Base-by-base conservation (phyloP, 2,329 filamentous ascomycete genomes). In the Talaromyces sp. region DNA sequence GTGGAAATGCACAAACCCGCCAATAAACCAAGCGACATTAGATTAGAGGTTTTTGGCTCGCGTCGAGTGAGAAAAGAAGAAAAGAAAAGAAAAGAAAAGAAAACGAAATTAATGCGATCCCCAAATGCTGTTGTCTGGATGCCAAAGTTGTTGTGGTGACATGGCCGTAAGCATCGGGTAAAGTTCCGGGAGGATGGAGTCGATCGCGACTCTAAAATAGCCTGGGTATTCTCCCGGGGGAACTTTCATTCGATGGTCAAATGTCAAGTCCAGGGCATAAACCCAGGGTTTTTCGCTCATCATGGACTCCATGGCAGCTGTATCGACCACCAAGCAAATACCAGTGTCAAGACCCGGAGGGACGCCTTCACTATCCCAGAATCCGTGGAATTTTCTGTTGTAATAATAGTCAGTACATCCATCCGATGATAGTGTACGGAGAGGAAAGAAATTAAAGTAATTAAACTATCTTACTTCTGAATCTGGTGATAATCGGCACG, bases 131-230 rank as follows among this genome's bases (percentile, higher is more conserved):
- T 27, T 27, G 9, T 27, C 24, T 27, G 24, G 9, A 27, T 4
- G 24, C 24, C 24, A 27, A 27, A 27, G 24, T 27, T 27, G 24
- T 27, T 27, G 24, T 9, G 43, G 43, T 35, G 43, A n/a, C 43
- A 46, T 46, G 5, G 43, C 43, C 17, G 43, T 46, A 22, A 46
- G 43, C n/a, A 46, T 46, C 2, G 43, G 43, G 19, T 46, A 46
- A 20, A 46, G 43, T n/a, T 46, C 43, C 19, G 43, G 29, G 27
- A 46, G 32, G 2, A 46, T 11, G 6, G 43, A 46, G 16, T 46
- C 29, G 24, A 35, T 29, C 10, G 43, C 43, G 32, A 46, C 43
- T 46, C 43, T 29, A 27, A 46, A 46, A 22, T 46, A 46, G 4
- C 43, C 43, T 35, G 43, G 29, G 32, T 46, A 46, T 46, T 46